These are phyloP conservation scores for Ophiostoma quercus DNA, from an alignment of 2,329 filamentous ascomycete genomes.

Conservation along the genomic window DNA sequence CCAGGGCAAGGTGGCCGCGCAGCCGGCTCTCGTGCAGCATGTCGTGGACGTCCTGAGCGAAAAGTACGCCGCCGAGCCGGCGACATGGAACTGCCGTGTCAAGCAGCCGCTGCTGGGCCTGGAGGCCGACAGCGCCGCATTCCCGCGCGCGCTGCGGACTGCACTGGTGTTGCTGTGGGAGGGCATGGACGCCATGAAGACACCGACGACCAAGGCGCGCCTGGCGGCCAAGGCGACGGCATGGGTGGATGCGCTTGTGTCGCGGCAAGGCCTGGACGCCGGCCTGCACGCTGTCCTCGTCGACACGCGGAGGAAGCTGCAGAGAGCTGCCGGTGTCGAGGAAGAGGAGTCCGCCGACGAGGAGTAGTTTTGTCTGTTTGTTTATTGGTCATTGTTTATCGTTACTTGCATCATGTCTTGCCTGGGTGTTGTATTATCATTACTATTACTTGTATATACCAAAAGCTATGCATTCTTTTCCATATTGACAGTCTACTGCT, in stretches of 20 bases:
- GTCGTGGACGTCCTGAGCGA: slow-evolving; percentile 61
- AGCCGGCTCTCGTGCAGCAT: slow-evolving; percentile 64
- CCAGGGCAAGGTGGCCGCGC: slow-evolving; percentile 53
- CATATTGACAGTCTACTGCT: slow-evolving; percentile 24
- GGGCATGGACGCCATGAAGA: slow-evolving; percentile 35
- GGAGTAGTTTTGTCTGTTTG: neutral
- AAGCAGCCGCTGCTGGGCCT: slow-evolving; percentile 65
- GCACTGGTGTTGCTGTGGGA: slow-evolving; percentile 59
- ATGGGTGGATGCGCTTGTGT: slow-evolving; percentile 54
- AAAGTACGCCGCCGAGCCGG: slow-evolving; percentile 54
- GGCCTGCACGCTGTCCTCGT: slow-evolving; percentile 52
- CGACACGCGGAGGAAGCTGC: slow-evolving; percentile 42
- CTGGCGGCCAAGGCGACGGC: slow-evolving; percentile 46
- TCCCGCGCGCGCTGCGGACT: slow-evolving; percentile 64
- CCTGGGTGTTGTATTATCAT: neutral
- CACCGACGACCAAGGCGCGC: slow-evolving; percentile 41
- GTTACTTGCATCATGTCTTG: neutral
- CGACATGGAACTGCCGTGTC: slow-evolving; percentile 65
- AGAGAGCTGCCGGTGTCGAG: slow-evolving; percentile 26
- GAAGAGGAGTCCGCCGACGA: neutral
- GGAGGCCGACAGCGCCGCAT: slow-evolving; percentile 58
- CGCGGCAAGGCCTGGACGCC: slow-evolving; percentile 48
- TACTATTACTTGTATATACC: slow-evolving; percentile 13
- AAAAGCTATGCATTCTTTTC: slow-evolving; percentile 12
- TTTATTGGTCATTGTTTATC: neutral